Conservation (phyloP, 2,329 filamentous ascomycete genomes). For the Ophiostoma novo-ulmi region DNA sequence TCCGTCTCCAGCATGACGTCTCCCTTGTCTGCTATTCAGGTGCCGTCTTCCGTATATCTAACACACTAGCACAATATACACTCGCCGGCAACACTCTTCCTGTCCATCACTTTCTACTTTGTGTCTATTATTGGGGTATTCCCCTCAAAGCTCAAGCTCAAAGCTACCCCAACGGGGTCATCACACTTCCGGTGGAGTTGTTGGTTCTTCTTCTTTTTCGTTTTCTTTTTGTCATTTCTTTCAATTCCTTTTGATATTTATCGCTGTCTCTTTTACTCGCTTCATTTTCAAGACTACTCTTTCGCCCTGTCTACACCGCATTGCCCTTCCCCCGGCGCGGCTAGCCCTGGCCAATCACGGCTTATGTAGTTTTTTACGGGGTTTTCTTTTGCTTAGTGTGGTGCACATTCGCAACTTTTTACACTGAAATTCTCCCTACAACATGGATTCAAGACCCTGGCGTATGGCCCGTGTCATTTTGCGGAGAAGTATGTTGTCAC, state of each 20-base stretch:
- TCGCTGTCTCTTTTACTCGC: neutral
- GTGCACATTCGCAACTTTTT: neutral
- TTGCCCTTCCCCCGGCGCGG: slow-evolving; percentile 8
- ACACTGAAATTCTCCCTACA: neutral
- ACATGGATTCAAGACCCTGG: neutral
- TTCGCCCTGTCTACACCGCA: neutral
- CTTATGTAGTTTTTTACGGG: neutral
- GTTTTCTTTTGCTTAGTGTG: too few species aligned
- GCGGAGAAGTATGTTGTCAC: slow-evolving; percentile 1
- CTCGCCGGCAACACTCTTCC: neutral
- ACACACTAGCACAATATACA: neutral
- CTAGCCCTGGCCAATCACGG: slow-evolving; percentile 10
- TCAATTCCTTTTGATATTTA: neutral
- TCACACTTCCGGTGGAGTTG: neutral
- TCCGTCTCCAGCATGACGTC: neutral
- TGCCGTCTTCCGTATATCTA: neutral
- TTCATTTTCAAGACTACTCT: neutral
- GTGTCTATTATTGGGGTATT: neutral
- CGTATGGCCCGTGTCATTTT: neutral
- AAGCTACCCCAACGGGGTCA: slow-evolving; percentile 3
- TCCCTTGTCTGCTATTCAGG: neutral
- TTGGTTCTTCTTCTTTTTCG: neutral
- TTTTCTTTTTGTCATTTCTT: too few species aligned
- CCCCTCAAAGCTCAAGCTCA: neutral
- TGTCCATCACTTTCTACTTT: neutral